phyloP scores from a whole-genome alignment of 352 stramenopile genomes.

The Globisporangium cederbergense region DNA sequence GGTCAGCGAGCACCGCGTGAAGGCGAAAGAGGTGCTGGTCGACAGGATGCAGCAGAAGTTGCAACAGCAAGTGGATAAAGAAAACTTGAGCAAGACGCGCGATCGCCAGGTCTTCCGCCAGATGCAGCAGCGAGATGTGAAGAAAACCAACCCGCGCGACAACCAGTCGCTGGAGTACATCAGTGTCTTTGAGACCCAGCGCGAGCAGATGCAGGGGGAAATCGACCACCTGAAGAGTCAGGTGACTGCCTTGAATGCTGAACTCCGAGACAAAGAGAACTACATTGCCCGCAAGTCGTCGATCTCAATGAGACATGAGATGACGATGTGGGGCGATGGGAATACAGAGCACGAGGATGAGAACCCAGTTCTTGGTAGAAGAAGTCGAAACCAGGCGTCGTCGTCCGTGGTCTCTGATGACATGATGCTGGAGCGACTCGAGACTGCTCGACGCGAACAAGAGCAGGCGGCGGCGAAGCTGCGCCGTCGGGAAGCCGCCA shows the following conservation, averaged over 20 bases:
- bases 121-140: slow-evolving; percentile 61
- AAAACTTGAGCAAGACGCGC: slow-evolving; percentile 53
- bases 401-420: slow-evolving; percentile 50
- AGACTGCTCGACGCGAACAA: slow-evolving; percentile 69
- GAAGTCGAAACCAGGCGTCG: slow-evolving; percentile 1
- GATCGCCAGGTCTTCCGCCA: slow-evolving; percentile 61
- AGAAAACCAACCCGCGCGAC: slow-evolving; percentile 52
- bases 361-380: neutral
- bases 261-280: slow-evolving; percentile 81
- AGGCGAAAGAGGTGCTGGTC: slow-evolving; percentile 79
- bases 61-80: slow-evolving; percentile 73
- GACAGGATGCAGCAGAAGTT: slow-evolving; percentile 83
- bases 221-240: slow-evolving; percentile 62
- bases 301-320: slow-evolving; percentile 8
- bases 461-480: slow-evolving; percentile 58
- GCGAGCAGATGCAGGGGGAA: slow-evolving; percentile 72
- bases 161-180: slow-evolving; percentile 69
- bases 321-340: slow-evolving; percentile 20
- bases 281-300: slow-evolving; percentile 38
- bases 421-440: slow-evolving; percentile 70
- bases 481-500: slow-evolving; percentile 57
- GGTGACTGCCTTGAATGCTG: slow-evolving; percentile 54
- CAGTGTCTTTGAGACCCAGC: slow-evolving; percentile 63
- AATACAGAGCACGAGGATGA: slow-evolving; percentile 11
- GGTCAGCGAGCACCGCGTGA: slow-evolving; percentile 83